A percentile compares a stretch with the other conserved stretches of the same genome.
phyloP scores from a whole-genome alignment of 768 basidiomycete genomes.

The Suillus occidentalis region DNA sequence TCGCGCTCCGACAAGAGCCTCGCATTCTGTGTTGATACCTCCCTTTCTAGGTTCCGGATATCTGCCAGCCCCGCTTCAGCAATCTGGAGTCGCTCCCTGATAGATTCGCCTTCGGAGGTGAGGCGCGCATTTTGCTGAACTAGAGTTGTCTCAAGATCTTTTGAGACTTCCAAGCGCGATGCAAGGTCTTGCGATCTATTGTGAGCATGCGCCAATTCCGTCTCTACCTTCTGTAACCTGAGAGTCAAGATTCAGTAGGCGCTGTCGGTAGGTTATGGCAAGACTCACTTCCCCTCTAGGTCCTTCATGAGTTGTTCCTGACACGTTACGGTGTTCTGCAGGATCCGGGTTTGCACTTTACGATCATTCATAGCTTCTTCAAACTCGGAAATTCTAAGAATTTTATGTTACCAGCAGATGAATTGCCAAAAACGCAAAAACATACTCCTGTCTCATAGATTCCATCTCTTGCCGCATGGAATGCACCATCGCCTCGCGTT shows the following conservation, averaged over 20 bases:
- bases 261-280: not conserved
- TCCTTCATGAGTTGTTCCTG: constrained; percentile 29
- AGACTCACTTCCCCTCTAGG: constrained; percentile 27
- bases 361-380: constrained; percentile 26
- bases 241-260: constrained; percentile 13
- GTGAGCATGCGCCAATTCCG: constrained; percentile 17
- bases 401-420: constrained; percentile 12
- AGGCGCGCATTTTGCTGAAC: constrained; percentile 25
- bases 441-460: constrained; percentile 33
- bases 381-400: constrained; percentile 22
- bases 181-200: constrained; percentile 28
- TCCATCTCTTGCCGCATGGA: constrained; percentile 31
- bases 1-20: constrained; percentile 22
- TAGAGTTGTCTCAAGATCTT: constrained; percentile 23
- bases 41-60: constrained; percentile 17
- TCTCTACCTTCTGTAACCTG: constrained; percentile 20
- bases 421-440: constrained; percentile 6
- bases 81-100: constrained; percentile 15
- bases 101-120: constrained; percentile 26
- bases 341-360: constrained; percentile 26
- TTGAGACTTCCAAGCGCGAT: constrained; percentile 26
- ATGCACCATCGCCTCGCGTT: constrained; percentile 23
- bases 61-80: constrained; percentile 21
- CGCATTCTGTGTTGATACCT: constrained; percentile 17
- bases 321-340: constrained; percentile 31